A percentile compares a stretch with the other conserved stretches of the same genome.
Conservation (phyloP, 2,329 filamentous ascomycete species). For the Cercospora zeina region DNA sequence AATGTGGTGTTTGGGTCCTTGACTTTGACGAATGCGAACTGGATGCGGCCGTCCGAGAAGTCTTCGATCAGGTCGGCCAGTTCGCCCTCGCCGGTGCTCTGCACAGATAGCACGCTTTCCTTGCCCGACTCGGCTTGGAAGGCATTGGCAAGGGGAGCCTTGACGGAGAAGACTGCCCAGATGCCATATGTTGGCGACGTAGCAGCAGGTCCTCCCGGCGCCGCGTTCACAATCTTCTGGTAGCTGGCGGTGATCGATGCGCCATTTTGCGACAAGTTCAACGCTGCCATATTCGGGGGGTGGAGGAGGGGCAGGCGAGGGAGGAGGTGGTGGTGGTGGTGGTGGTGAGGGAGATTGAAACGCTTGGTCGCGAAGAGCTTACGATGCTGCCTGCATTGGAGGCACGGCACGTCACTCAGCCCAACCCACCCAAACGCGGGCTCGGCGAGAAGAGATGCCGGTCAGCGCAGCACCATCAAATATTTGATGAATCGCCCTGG, state of each 20-base stretch:
- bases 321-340: background rate
- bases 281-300: conserved; percentile 67
- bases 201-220: conserved; percentile 57
- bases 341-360: background rate
- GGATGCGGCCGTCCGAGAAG: conserved; percentile 92
- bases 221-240: conserved; percentile 64
- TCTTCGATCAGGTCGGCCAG: conserved; percentile 87
- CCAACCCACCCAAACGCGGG: background rate
- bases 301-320: conserved; percentile 1
- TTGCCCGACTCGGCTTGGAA: conserved; percentile 85
- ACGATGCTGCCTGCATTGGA: conserved; percentile 4
- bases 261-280: conserved; percentile 57
- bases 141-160: conserved; percentile 85
- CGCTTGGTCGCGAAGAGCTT: background rate
- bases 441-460: background rate
- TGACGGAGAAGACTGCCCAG: conserved; percentile 93
- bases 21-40: conserved; percentile 96
- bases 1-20: conserved; percentile 89
- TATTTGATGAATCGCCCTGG: background rate
- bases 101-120: conserved; percentile 93
- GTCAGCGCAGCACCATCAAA: background rate
- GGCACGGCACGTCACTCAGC: background rate
- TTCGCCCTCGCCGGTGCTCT: conserved; percentile 90
- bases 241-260: conserved; percentile 59
- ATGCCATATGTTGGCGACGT: conserved; percentile 80